Evolutionary conservation across 1,284 basidiomycete genomes (phyloP), one percentile per base, ranked within the genome.

Genomic region (Tilletia caries): DNA sequence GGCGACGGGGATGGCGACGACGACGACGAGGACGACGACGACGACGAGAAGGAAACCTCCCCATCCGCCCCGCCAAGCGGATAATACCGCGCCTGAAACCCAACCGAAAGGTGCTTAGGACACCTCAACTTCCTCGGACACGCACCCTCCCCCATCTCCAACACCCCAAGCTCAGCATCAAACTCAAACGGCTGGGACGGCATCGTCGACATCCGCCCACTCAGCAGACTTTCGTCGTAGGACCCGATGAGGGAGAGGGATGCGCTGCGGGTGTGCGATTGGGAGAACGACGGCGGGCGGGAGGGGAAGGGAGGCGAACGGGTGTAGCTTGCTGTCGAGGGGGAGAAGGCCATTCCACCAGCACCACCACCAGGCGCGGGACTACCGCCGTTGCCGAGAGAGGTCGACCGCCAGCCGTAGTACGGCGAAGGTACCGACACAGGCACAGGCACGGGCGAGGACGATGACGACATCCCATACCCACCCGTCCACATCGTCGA

Each of bases 1-100:
- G 37, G 37, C 37, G 37, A 41, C 8, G 37, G 37, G 37, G 37
- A 41, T 10, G 37, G 37, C 37, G 37, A 41, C 37, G 15, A 41
- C 37, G 37, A 15, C 15, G 37, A 6, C 8, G 37, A 1, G 15
- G 37, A 41, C 1, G 10, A 41, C 37, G 15, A 41, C 37, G 37
- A 15, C 15, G 37, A 6, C 8, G 37, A 1, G 15, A 15, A 41
- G 1, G 10, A 6, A 15, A 15, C 15, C 37, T 41, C 37, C 8
- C 37, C 48, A 20, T 50, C 48, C 6, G 10, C 62, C 20, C 67
- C 54, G 48, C 74, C 68, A 37, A 78, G 68, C 25, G 75, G 71
- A 75, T 83, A 84, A 48, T 82, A 84, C 65, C 79, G 78, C 3
- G 84, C 84, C 12, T 75, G 74, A 65, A 84, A 84, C 2, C 75